phyloP scores from a whole-genome alignment of 371 early-diverging fungal genomes.

The Enteropsectra breve region DNA sequence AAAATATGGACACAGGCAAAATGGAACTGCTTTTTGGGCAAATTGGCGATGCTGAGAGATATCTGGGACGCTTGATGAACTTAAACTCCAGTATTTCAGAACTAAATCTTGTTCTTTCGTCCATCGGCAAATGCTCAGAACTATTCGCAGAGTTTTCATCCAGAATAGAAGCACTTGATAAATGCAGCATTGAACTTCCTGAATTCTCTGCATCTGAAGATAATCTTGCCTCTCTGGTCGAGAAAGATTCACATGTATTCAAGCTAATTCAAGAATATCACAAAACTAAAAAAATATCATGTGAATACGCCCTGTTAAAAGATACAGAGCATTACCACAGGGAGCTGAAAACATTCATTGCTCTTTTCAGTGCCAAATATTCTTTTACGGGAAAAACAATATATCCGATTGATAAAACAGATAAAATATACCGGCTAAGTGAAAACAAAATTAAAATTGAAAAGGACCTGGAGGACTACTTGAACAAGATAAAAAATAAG shows the following conservation, averaged over 20 bases:
- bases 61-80: conserved; percentile 75
- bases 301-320: background rate
- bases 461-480: conserved; percentile 37
- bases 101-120: conserved; percentile 30
- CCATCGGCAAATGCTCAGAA: background rate
- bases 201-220: background rate
- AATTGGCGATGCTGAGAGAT: conserved; percentile 80
- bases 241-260: too few relatives aligned
- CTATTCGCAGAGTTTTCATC: conserved; percentile 9
- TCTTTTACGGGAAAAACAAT: too few relatives aligned
- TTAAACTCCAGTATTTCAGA: conserved; percentile 65
- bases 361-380: background rate
- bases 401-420: conserved; percentile 33
- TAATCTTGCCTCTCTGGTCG: background rate
- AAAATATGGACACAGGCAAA: conserved; percentile 33
- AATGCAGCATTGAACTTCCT: background rate
- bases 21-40: conserved; percentile 51
- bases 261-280: background rate
- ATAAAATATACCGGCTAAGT: conserved; percentile 33
- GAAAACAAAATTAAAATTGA: conserved; percentile 31
- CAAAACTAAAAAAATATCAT: background rate
- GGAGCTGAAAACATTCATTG: background rate
- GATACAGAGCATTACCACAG: background rate
- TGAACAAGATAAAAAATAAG: conserved; percentile 20
- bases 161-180: background rate